Evolutionary conservation across 768 basidiomycete genomes (phyloP).

Genomic region (Suillus discolor): DNA sequence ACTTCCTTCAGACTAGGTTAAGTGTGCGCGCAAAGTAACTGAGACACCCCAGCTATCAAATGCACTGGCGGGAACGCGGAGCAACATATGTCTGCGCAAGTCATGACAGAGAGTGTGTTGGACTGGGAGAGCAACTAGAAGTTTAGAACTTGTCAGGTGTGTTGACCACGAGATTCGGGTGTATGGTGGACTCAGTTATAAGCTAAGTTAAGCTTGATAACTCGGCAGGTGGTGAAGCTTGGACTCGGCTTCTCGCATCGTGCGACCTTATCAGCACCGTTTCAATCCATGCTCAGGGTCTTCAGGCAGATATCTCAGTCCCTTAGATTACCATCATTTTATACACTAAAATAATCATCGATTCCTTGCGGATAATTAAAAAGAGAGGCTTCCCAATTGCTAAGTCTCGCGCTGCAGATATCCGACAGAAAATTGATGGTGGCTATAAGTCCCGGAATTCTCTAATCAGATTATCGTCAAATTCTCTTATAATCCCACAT

Average conservation of each 20-base stretch:
- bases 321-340: background rate
- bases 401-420: no score
- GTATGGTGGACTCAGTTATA: constrained; percentile 4
- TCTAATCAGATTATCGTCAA: no score
- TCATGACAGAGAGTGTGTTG: constrained; percentile 48
- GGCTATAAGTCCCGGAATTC: no score
- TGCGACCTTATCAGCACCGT: constrained; percentile 47
- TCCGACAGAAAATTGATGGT: no score
- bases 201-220: constrained; percentile 50
- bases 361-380: no score
- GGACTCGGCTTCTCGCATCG: constrained; percentile 45
- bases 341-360: background rate
- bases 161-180: constrained; percentile 12
- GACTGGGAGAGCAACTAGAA: constrained; percentile 59
- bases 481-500: no score
- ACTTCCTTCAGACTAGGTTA: constrained; percentile 47
- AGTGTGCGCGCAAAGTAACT: constrained; percentile 50
- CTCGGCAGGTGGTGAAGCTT: constrained; percentile 37
- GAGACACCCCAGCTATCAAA: constrained; percentile 24
- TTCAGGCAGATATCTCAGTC: background rate
- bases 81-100: constrained; percentile 14
- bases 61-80: constrained; percentile 9
- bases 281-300: constrained; percentile 28
- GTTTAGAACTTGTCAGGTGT: constrained; percentile 56
- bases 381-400: no score